Percentiles rank a stretch among this genome's conserved stretches.
Conservation (phyloP, 192 early-diverging fungal genomes). For the Allomyces macrogynus region DNA sequence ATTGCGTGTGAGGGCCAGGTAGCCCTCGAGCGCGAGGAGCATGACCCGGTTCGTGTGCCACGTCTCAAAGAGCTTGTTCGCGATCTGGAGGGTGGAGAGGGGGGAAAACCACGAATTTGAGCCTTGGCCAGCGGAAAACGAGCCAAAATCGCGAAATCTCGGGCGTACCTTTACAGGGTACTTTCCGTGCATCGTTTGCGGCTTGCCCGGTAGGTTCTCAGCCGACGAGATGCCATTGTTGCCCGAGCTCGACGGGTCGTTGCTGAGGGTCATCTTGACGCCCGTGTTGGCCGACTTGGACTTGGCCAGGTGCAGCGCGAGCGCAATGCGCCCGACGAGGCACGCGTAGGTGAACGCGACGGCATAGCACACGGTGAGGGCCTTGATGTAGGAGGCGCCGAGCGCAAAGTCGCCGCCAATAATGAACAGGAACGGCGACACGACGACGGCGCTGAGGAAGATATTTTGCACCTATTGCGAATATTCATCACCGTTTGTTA, state of each 20-base stretch:
- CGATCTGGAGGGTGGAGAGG: not conserved
- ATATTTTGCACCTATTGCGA: not conserved
- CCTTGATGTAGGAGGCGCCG: not conserved
- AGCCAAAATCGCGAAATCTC: no score
- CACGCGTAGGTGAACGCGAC: not conserved
- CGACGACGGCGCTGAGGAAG: not conserved
- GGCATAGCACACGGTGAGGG: not conserved
- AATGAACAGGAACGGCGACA: not conserved
- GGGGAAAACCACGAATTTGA: no score
- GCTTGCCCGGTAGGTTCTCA: not conserved
- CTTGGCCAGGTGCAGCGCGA: not conserved
- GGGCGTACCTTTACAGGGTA: no score
- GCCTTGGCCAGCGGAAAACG: no score
- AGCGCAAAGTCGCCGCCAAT: not conserved
- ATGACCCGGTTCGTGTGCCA: not conserved
- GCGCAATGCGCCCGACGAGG: not conserved
- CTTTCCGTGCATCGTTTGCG: not conserved
- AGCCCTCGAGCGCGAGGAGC: not conserved
- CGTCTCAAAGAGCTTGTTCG: not conserved
- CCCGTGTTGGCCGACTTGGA: not conserved
- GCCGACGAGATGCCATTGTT: not conserved
- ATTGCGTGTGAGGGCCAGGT: not conserved
- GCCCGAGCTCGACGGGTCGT: not conserved
- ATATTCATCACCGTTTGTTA: not conserved
- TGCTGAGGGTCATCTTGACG: not conserved